Conservation (phyloP, 2,329 filamentous ascomycete genomes). For the Xylaria sp. region DNA sequence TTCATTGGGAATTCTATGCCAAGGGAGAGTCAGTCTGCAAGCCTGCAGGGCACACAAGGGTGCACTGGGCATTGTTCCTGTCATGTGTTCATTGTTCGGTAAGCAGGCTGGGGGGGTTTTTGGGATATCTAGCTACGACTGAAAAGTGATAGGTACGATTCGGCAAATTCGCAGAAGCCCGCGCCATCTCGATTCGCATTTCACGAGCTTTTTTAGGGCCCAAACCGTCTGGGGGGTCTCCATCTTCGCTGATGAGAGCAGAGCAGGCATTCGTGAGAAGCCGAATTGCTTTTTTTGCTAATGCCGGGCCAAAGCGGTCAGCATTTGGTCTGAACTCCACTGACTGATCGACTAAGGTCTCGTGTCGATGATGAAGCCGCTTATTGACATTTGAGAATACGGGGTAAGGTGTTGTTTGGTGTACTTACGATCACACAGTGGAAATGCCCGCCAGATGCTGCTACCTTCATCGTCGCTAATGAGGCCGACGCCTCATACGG, state of each 20-base stretch:
- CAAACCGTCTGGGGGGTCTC: no score
- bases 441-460: neutral
- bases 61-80: neutral
- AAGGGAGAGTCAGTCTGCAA: conserved; percentile 2
- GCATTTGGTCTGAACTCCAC: neutral
- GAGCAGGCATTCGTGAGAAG: neutral
- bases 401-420: neutral
- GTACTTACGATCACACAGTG: neutral
- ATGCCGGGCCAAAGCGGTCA: neutral
- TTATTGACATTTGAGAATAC: neutral
- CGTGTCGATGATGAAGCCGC: neutral
- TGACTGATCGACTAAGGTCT: neutral
- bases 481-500: neutral
- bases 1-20: conserved; percentile 9
- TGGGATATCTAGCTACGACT: neutral
- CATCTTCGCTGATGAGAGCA: no score
- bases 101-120: neutral
- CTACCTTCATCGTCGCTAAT: neutral
- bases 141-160: neutral
- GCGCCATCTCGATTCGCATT: neutral
- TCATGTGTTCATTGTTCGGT: neutral
- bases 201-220: neutral
- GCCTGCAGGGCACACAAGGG: conserved; percentile 11
- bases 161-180: neutral
- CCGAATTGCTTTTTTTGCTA: neutral